These are phyloP conservation scores for Didymosphaeria variabile DNA, from an alignment of 2,329 filamentous ascomycete genomes.

Conservation along the genomic window DNA sequence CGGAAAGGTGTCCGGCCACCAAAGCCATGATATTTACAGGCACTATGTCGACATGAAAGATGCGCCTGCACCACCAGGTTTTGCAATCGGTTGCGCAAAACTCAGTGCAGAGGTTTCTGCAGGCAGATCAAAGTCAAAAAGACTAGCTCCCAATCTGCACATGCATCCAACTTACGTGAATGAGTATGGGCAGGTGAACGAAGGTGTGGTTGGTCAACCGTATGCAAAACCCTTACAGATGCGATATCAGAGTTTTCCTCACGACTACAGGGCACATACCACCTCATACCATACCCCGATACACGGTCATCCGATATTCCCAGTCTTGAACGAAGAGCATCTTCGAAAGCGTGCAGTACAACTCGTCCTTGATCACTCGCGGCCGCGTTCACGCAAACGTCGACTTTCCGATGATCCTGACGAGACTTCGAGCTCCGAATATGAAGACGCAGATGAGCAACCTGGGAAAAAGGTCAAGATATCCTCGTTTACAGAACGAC, in stretches of 20 bases:
- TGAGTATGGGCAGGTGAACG: neutral
- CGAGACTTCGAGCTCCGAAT: conserved; percentile 16
- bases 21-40: conserved; percentile 27
- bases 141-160: too few relatives aligned
- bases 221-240: conserved; percentile 1
- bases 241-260: conserved; percentile 1
- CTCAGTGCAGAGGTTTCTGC: conserved; percentile 3
- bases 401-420: conserved; percentile 21
- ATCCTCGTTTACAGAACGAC: neutral
- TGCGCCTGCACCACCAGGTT: conserved; percentile 8
- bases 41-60: conserved; percentile 24
- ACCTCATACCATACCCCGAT: conserved; percentile 1
- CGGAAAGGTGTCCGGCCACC: conserved; percentile 25
- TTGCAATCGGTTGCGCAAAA: neutral
- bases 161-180: neutral
- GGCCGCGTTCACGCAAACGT: conserved; percentile 17
- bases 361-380: conserved; percentile 25
- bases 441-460: neutral
- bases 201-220: neutral
- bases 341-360: conserved; percentile 29
- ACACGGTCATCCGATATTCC: conserved; percentile 8
- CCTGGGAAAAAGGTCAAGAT: neutral
- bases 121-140: neutral
- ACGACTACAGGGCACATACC: conserved; percentile 4
- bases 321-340: conserved; percentile 19